These are phyloP conservation scores for Fusarium nanum DNA, from an alignment of 2,329 filamentous ascomycete genomes.

Conservation along the genomic window DNA sequence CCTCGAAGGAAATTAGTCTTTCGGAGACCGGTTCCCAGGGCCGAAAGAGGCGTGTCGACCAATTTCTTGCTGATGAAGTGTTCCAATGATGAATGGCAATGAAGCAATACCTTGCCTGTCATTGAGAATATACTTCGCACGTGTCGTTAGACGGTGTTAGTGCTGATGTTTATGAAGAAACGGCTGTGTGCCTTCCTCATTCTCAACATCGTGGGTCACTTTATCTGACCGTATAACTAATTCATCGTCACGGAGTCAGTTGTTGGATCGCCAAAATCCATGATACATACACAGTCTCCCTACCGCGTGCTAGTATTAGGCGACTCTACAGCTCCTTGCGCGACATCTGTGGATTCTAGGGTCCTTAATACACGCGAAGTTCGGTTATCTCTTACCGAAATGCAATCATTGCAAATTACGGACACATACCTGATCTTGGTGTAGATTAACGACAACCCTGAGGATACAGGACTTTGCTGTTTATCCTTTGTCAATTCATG, in stretches of 20 bases:
- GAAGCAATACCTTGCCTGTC: neutral
- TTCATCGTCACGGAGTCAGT: neutral
- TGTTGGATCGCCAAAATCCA: neutral
- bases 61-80: slow-evolving; percentile 44
- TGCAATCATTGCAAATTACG: neutral
- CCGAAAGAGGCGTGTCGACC: slow-evolving; percentile 44
- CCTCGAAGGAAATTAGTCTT: slow-evolving; percentile 17
- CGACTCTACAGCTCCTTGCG: neutral
- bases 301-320: neutral
- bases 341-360: neutral
- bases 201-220: neutral
- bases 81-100: slow-evolving; percentile 36
- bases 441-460: neutral
- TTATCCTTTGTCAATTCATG: neutral
- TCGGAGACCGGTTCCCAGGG: slow-evolving; percentile 22
- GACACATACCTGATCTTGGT: neutral
- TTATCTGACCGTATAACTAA: neutral
- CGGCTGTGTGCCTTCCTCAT: neutral
- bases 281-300: neutral
- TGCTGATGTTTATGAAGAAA: neutral
- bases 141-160: neutral
- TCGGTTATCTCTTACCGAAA: neutral
- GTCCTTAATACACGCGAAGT: neutral
- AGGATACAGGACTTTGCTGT: neutral
- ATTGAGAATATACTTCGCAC: neutral